phyloP scores from a whole-genome alignment of 2,329 filamentous ascomycete genomes.

The Moelleriella libera region DNA sequence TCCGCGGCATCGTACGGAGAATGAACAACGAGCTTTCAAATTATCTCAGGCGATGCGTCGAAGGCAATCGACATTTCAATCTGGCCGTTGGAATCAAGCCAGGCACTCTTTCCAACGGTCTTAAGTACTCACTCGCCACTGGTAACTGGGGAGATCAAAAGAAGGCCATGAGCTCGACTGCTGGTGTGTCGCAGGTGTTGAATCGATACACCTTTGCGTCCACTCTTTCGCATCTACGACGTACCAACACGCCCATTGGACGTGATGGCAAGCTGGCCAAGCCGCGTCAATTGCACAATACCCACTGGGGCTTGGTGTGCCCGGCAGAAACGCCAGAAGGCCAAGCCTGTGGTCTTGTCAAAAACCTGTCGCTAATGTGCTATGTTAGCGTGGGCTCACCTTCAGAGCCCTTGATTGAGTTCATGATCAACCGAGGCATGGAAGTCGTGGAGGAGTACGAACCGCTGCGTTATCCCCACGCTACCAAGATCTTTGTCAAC shows the following conservation, averaged over 20 bases:
- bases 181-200: constrained; percentile 93
- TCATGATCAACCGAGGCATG: constrained; percentile 93
- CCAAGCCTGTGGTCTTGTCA: constrained; percentile 94
- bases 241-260: constrained; percentile 95
- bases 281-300: constrained; percentile 94
- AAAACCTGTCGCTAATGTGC: constrained; percentile 96
- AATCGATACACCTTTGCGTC: constrained; percentile 97
- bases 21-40: constrained; percentile 83
- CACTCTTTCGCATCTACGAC: constrained; percentile 87
- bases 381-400: constrained; percentile 94
- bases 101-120: constrained; percentile 77
- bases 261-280: constrained; percentile 97
- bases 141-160: constrained; percentile 99
- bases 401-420: constrained; percentile 79
- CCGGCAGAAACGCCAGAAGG: constrained; percentile 96
- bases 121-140: constrained; percentile 94
- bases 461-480: constrained; percentile 69
- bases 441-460: constrained; percentile 94
- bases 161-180: constrained; percentile 88
- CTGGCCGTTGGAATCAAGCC: constrained; percentile 83
- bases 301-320: constrained; percentile 95
- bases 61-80: constrained; percentile 80
- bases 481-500: constrained; percentile 96
- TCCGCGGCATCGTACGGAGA: constrained; percentile 81
- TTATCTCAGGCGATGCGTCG: constrained; percentile 85